A percentile compares a stretch with the other conserved stretches of the same genome.
Evolutionary conservation across 1,139 yeast genomes (phyloP).

Genomic region (Pichia sp.): DNA sequence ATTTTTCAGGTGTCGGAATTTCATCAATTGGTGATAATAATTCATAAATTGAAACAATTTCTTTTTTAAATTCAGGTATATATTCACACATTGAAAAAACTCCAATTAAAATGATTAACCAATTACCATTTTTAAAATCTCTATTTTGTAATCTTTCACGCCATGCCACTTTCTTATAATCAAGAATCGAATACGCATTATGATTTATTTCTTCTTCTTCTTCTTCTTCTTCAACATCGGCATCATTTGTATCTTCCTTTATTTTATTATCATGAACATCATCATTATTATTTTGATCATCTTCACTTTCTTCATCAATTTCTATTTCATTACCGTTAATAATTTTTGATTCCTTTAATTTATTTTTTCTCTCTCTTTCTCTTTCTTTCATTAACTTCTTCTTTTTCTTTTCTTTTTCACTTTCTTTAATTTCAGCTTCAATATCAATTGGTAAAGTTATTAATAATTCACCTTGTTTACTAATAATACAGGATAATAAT

Average conservation of each 20-base stretch:
- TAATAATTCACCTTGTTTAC: slow-evolving; percentile 30
- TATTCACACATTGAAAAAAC: slow-evolving; percentile 57
- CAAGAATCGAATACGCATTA: slow-evolving; percentile 51
- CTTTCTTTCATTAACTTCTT: slow-evolving; percentile 21
- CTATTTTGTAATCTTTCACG: slow-evolving; percentile 69
- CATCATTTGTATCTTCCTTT: slow-evolving; percentile 17
- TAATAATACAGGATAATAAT: slow-evolving; percentile 40
- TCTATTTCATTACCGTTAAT: slow-evolving; percentile 10
- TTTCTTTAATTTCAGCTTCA: slow-evolving; percentile 23
- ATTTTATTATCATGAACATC: slow-evolving; percentile 18
- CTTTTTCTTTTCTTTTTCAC: slow-evolving; percentile 13
- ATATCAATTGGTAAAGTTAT: slow-evolving; percentile 28
- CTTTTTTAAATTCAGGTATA: slow-evolving; percentile 46
- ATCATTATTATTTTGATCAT: slow-evolving; percentile 10
- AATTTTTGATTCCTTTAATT: slow-evolving; percentile 12
- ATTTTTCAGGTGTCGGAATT: slow-evolving; percentile 44
- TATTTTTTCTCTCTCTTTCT: slow-evolving; percentile 16
- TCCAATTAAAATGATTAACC: slow-evolving; percentile 77
- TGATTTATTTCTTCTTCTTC: slow-evolving; percentile 33
- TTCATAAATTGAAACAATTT: slow-evolving; percentile 42
- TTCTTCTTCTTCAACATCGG: slow-evolving; percentile 21
- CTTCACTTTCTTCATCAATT: slow-evolving; percentile 22
- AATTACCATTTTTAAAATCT: slow-evolving; percentile 74
- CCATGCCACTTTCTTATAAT: slow-evolving; percentile 66
- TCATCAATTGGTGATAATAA: slow-evolving; percentile 52